Evolutionary conservation across 2,329 filamentous ascomycete genomes (phyloP), one percentile per base, ranked within the genome.

Genomic region (Nigrograna mackinnonii): DNA sequence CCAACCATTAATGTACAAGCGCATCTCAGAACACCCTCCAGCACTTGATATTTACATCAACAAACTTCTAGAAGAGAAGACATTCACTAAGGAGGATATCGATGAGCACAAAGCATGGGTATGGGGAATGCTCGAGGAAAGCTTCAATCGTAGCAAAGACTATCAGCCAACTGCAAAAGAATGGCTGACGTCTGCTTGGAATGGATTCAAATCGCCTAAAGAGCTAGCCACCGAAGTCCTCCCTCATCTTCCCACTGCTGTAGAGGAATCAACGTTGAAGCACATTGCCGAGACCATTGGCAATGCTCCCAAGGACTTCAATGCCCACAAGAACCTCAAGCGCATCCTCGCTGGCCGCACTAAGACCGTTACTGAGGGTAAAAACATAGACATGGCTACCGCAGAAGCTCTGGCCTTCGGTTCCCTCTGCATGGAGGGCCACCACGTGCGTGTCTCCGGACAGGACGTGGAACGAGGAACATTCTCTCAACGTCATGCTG

Each of bases 21-120:
- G 88, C 64, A 97, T 99, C 67, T 82, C 85, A 57, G 80, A 86
- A 46, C 90, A 97, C 70, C 81, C 86, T 52, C 84, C 87, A 34
- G 89, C 94, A 67, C 85, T 99, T 46, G 87, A 95, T 66, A 89
- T 89, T 62, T 99, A 99, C 68, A 83, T 94, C 56, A 83, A 95
- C 64, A 89, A 96, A 79, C 85, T 99, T 40, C 79, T 96, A 32
- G 79, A 90, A 50, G 91, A 96, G 64, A 90, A 91, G 59, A 95
- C 89, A 40, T 99, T 99, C 76, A 96, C 89, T 56, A 92, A 96
- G 76, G 91, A 94, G 62, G 94, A 99, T 67, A 87, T 99, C 47
- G 92, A 99, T 45, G 94, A 99, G 79, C 94, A 99, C 80, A 96
- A 95, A 81, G 89, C 95, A 71, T 99, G 94, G 94, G 94, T 97